Base-by-base conservation (phyloP, 345 rosid species). In the Conringia planisiliqua region DNA sequence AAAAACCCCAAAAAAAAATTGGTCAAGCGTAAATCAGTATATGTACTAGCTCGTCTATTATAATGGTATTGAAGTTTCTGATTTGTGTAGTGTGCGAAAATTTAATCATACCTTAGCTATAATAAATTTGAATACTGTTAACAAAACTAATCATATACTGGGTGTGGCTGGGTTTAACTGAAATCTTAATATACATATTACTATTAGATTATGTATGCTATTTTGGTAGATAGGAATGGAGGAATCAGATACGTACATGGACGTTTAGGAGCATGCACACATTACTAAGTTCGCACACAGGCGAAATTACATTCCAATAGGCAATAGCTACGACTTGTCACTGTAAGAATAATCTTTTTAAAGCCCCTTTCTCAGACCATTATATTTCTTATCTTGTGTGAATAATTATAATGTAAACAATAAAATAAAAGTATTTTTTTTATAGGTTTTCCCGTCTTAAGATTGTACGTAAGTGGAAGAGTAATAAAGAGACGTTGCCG, bases 181-280 rank as follows among this genome's bases (percentile, higher is more conserved):
- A 33, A 35, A 26, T 27, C 10, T 8, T 38, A 27, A 20, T 3
- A 35, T 6, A 10, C 10, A 26, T 48, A 1, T 3, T 29, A 55
- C 27, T 62, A 7, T 20, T n/a, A n/a, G n/a, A n/a, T n/a, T 46
- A n/a, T 7, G 13, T 57, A 7, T n/a, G n/a, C n/a, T n/a, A n/a
- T 8, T 3, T 13, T n/a, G 57, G 5, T 50, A 64, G 12, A 35
- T 38, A 71, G 38, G 72, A 56, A 29, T 14, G 62, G 63, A 77
- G 72, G 80, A 71, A 77, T 77, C 72, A 66, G 77, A 77, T 77
- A 40, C 80, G 76, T 57, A 65, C 57, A 77, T 71, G 76, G 76
- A 77, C 72, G 68, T 30, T 39, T 71, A 70, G 71, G 71, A 77
- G 76, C 76, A 71, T 71, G 62, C 62, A 77, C 70, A 64, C 26